Evolutionary conservation across 257 asterid genomes (phyloP), one percentile per base, ranked within the genome.

Genomic region (Oldenlandia corymbosa): DNA sequence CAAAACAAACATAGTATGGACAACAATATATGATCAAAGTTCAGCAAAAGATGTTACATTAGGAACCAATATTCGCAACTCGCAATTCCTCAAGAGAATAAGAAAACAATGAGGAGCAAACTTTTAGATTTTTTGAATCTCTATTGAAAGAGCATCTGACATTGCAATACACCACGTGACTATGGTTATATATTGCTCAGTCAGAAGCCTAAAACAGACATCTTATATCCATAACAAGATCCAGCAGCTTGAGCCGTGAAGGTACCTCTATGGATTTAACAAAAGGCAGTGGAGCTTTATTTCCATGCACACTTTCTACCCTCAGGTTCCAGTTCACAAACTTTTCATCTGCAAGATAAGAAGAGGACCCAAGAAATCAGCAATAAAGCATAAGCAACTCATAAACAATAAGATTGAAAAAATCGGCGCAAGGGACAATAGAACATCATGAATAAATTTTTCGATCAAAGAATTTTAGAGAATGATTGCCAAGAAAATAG

Each of bases 251-350:
- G 1, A 55, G 46, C 45, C 34, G 37, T 41, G 24, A 53, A 63
- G 67, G 39, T 75, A 88, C 98, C 91, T 91, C 90, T 30, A 81
- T 82, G 20, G 95, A 88, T 76, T 79, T 83, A 62, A 91, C 71
- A 69, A 91, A 91, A 42, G 96, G 95, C 70, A 91, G 68, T 7
- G 96, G 94, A 54, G 98, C 96, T 76, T 71, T 88, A 72, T 80
- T 84, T 64, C 95, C 98, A 75, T 91, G 98, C 65, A 86, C 88
- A 67, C 96, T 91, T 67, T 91, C 83, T 70, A 91, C 71, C 42
- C 67, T 78, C 66, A 91, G 88, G 77, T 90, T 84, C 98, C 98
- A 91, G 80, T 88, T 91, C 72, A 84, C 90, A 75, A 79, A 86
- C 68, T 75, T 88, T 77, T 80, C 76, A 79, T 91, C 98, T 91